Base-by-base conservation (phyloP, 2,329 filamentous ascomycete species). In the Talaromyces rugulosus region DNA sequence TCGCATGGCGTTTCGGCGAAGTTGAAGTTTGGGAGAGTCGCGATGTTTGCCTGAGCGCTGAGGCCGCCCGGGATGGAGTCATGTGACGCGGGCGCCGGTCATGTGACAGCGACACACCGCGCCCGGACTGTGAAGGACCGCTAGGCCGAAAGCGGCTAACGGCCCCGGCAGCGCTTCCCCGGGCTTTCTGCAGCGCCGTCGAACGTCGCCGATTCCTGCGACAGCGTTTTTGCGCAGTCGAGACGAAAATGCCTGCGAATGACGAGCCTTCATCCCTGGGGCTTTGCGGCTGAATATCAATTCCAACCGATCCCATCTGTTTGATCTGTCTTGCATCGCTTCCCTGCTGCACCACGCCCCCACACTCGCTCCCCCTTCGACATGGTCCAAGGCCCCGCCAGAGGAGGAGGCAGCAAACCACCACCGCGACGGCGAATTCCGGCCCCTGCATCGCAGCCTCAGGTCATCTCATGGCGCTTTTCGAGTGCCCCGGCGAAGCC, bases 381-480 rank as follows among this genome's bases (percentile, higher is more conserved):
- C 28, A 53, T 53, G 50, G 50, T 53, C 27, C 50, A 5, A 31
- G 27, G 30, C 50, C 50, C 50, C 50, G 50, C 50, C 50, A 53
- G 50, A 53, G 44, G 44, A 47, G 42, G 42, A 23, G 50, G 12
- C 50, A 31, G 27, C 50, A 53, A 53, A 53, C 27, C 50, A 53
- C 50, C 50, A 53, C 50, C 50, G 8, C 50, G 50, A 53, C 50
- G 50, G 14, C 50, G 50, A 30, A 53, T 53, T 16, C 27, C 30
- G 18, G 30, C 50, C 27, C 50, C 50, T n/a, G 11, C 50, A n/a
- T 31, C 50, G 4, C 50, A 53, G 28, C 30, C 50, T 16, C 50
- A 53, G 50, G 50, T 53, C 50, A 53, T 53, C 30, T 53, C 50
- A 28, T 53, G 50, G 50, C 50, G 50, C 30, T 53, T 53, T 16